Conservation (phyloP, 2,329 filamentous ascomycete genomes). For the Fusarium stilboides region DNA sequence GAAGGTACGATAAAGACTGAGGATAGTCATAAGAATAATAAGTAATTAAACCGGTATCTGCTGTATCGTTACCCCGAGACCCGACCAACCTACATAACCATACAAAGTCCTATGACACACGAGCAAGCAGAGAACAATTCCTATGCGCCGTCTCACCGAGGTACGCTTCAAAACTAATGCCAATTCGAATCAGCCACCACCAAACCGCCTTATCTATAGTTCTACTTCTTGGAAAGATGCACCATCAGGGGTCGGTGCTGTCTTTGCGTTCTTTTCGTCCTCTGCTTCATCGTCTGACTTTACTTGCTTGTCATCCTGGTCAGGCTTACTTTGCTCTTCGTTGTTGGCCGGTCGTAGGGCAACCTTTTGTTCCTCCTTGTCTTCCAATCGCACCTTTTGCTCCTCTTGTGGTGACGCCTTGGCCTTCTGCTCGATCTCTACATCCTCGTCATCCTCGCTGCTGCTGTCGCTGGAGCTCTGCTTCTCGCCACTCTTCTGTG, state of each 20-base stretch:
- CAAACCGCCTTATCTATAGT: slow-evolving; percentile 57
- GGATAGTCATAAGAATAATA: slow-evolving; percentile 8
- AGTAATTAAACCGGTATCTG: slow-evolving; percentile 45
- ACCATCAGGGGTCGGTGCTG: slow-evolving; percentile 67
- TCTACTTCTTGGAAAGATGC: slow-evolving; percentile 76
- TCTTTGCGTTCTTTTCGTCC: slow-evolving; percentile 57
- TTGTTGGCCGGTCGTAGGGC: slow-evolving; percentile 61
- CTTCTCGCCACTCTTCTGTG: slow-evolving; percentile 38
- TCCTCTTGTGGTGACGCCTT: slow-evolving; percentile 60
- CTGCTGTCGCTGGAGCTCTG: slow-evolving; percentile 40
- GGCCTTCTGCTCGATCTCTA: slow-evolving; percentile 56
- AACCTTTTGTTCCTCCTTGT: slow-evolving; percentile 69
- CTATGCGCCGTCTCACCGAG: slow-evolving; percentile 14
- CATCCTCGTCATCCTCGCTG: slow-evolving; percentile 45
- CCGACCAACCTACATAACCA: slow-evolving; percentile 30
- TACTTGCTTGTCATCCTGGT: slow-evolving; percentile 51
- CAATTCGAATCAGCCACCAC: slow-evolving; percentile 10
- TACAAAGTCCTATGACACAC: slow-evolving; percentile 27
- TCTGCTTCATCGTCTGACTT: slow-evolving; percentile 54
- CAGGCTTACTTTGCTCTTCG: slow-evolving; percentile 52
- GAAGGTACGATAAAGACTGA: not conserved
- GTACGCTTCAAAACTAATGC: slow-evolving; percentile 15
- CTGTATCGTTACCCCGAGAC: slow-evolving; percentile 35
- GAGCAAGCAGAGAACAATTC: slow-evolving; percentile 16
- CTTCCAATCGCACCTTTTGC: slow-evolving; percentile 71